Percentiles rank a stretch among this genome's conserved stretches.
phyloP scores from a whole-genome alignment of 1,284 basidiomycete species.

The Fomitopsis schrenkii region DNA sequence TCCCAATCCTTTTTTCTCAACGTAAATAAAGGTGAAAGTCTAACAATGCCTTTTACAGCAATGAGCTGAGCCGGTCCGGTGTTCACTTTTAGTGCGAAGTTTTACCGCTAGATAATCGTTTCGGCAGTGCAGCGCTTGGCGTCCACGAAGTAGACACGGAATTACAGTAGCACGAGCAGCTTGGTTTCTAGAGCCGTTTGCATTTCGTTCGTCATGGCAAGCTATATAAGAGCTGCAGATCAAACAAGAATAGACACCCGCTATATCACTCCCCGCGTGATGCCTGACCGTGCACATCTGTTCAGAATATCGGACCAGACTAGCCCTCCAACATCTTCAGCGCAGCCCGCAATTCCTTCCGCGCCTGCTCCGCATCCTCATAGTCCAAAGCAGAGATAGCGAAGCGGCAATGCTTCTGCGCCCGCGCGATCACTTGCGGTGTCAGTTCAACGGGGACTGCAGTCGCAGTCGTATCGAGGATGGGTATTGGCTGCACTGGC shows the following conservation, averaged over 20 bases:
- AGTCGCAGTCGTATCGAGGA: conserved; percentile 26
- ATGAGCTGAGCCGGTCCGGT: no score
- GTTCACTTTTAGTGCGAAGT: no score
- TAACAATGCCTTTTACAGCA: no score
- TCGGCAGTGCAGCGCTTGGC: no score
- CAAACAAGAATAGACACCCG: neutral
- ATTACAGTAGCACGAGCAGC: no score
- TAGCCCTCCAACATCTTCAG: conserved; percentile 63
- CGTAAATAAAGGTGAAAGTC: no score
- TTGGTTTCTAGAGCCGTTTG: no score
- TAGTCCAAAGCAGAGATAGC: conserved; percentile 92
- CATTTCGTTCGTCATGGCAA: no score
- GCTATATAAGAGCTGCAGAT: no score
- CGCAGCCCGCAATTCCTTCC: conserved; percentile 74
- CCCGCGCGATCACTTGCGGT: conserved; percentile 59
- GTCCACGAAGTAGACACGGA: no score
- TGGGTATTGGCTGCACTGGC: conserved; percentile 9
- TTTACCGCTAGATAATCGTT: no score
- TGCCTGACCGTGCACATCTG: neutral
- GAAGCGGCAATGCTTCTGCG: conserved; percentile 87
- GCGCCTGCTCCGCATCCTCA: conserved; percentile 83
- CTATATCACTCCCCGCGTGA: neutral
- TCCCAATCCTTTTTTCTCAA: no score
- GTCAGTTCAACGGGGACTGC: conserved; percentile 48
- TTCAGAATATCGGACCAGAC: neutral